phyloP scores from a whole-genome alignment of 1,284 basidiomycete genomes.

The Austroboletus niveus region DNA sequence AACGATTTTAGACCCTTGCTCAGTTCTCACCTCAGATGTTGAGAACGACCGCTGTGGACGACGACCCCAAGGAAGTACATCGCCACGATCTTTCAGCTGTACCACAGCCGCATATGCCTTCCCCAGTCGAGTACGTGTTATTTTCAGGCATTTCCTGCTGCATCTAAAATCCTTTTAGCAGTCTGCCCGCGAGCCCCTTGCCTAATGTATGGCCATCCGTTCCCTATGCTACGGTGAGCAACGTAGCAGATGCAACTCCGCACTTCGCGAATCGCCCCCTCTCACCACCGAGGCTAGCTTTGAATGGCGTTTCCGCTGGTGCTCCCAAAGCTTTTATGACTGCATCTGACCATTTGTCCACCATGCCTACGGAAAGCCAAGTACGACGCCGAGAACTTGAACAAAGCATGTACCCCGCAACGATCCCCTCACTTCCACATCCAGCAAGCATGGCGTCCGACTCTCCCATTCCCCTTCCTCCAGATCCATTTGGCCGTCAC shows the following conservation, averaged over 20 bases:
- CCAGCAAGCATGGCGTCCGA: conserved; percentile 33
- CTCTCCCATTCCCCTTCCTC: conserved; percentile 66
- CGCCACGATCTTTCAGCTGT: conserved; percentile 24
- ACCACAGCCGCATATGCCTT: conserved; percentile 12
- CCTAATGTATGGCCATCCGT: conserved; percentile 47
- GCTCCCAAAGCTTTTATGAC: conserved; percentile 48
- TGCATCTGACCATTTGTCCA: conserved; percentile 27
- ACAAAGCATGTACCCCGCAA: conserved; percentile 43
- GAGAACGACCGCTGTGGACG: conserved; percentile 46
- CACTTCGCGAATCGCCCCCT: conserved; percentile 27
- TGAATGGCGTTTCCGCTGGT: conserved; percentile 66
- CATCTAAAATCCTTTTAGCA: conserved; percentile 15
- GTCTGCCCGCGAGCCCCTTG: conserved; percentile 9
- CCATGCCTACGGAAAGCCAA: conserved; percentile 47
- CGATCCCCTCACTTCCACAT: conserved; percentile 31
- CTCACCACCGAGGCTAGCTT: conserved; percentile 58
- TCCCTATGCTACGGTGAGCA: conserved; percentile 35
- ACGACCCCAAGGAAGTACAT: conserved; percentile 30
- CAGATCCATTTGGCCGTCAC: conserved; percentile 74
- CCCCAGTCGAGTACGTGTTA: conserved; percentile 21
- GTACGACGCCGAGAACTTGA: conserved; percentile 53
- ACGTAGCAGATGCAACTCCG: conserved; percentile 12
- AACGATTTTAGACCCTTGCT: conserved; percentile 50
- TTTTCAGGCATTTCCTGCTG: conserved; percentile 2
- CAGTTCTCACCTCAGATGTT: conserved; percentile 67